Base-by-base conservation (phyloP, 768 basidiomycete genomes). In the Kwoniella bestiolae region DNA sequence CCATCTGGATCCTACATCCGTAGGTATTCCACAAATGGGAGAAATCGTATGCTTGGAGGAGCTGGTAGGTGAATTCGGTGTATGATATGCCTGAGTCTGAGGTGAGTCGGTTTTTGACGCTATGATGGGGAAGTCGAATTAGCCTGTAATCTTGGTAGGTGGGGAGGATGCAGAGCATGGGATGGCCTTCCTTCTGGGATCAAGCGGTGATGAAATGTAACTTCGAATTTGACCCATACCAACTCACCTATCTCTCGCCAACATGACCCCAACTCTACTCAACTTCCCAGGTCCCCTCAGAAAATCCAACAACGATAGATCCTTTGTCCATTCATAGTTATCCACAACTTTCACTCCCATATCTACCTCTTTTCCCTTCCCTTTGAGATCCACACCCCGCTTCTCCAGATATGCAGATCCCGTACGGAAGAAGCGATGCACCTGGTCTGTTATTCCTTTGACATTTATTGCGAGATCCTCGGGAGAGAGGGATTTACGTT, bases 1-100 rank as follows among this genome's bases (percentile, higher is more conserved):
- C 96, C 45, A 98, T 83, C 81, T 99, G 96, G 46, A 96, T 86
- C 14, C 86, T 86, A 80, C 95, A 97, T 3, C 84, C 84, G 57
- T 86, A 83, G 23, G 85, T 79, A 78, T 90, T 83, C 65, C 81
- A 71, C 8, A 99, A 85, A 71, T 88, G 84, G 70, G 89, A 86
- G 82, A 96, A 99, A 82, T 99, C 96, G 82, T 94, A 91, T 11
- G 93, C 96, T 82, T 99, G 96, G 28, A 99, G 85, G 25, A 99
- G 87, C 76, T 99, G 96, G 80, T 99, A 99, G 3, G 91, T 88
- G 82, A 99, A 98, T 79, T 99, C 96, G 21, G 94, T 93, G 83
- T 95, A 99, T n/a, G 94, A 96, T 66, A 98, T 89, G 49, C 95
- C 95, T 31, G 74, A 86, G 67, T 89, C 87, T 0, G 91, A 88